Base-by-base conservation (phyloP, 2,329 filamentous ascomycete genomes). In the Ophiocordyceps robertsii region DNA sequence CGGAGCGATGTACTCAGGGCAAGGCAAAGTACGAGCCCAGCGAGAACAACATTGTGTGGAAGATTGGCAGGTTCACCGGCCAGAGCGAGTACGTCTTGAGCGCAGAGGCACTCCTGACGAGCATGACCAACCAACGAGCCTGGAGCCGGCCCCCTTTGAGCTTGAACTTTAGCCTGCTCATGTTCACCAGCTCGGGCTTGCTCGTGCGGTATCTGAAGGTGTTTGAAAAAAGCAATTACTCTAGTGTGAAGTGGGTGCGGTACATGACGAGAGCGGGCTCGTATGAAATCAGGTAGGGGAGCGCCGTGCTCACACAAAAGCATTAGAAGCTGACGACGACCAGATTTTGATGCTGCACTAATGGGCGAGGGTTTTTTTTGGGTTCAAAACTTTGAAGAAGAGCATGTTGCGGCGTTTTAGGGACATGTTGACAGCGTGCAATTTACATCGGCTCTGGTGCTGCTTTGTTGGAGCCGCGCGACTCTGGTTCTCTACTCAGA, bases 221-320 rank as follows among this genome's bases (percentile, higher is more conserved):
- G 2, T 98, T 98, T 67, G 92, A 98, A 69, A 98, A 98, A 79
- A 92, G 78, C 64, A 96, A 96, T 64, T 98, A 98, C 62, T 93
- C 85, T 48, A 95, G 88, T 58, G 92, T 98, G 39, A 98, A 98
- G 65, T 98, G 92, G 92, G 92, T 98, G 53, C 73, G 92, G 53
- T 98, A 98, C 64, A 96, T 98, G 92, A 98, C 92, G 16, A 80
- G 90, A 51, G 92, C 90, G 14, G 92, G 92, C 27, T 95, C 88
- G 63, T 98, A 98, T 63, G 92, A 98, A 67, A 95, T 98, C 60
- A 74, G 88, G 82, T 93, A 40, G 51, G 53, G 65, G 3, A 13
- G 14, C 6, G 16, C 12, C 2, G 9, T 19, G 17, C 4, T 17
- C 16, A 16, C 19, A 17, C 35, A 19, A 10, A 8, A 24, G 4